A percentile compares a stretch with the other conserved stretches of the same genome.
These are phyloP conservation scores for Suhomyces pyralidae DNA, from an alignment of 805 yeast species.

Conservation along the genomic window DNA sequence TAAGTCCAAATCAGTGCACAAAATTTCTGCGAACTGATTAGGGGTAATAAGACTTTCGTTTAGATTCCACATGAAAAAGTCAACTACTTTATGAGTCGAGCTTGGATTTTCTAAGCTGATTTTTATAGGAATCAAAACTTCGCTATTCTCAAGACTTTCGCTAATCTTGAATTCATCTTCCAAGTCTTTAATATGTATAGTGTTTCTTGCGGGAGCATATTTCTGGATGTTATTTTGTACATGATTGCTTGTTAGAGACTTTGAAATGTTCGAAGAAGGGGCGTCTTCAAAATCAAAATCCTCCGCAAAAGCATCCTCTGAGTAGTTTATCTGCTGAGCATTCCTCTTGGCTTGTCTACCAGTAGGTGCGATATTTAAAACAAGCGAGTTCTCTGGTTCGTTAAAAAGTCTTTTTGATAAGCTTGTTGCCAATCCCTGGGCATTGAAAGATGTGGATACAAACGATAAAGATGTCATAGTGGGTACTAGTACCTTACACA, in stretches of 20 bases:
- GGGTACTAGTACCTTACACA: neutral
- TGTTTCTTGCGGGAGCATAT: constrained; percentile 22
- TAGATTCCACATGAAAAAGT: constrained; percentile 72
- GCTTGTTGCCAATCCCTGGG: constrained; percentile 81
- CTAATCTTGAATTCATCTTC: constrained; percentile 20
- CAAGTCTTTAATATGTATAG: constrained; percentile 20
- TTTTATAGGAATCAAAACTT: constrained; percentile 62
- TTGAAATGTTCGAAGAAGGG: constrained; percentile 15
- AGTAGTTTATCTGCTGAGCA: constrained; percentile 72
- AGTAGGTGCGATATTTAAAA: constrained; percentile 64
- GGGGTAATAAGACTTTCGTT: constrained; percentile 67
- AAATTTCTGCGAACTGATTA: constrained; percentile 66
- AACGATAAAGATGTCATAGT: constrained; percentile 14
- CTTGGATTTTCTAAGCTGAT: constrained; percentile 58
- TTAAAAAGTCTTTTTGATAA: constrained; percentile 63
- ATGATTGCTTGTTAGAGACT: constrained; percentile 26
- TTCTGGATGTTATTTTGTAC: constrained; percentile 33
- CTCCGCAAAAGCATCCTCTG: constrained; percentile 32
- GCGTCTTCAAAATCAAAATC: constrained; percentile 26
- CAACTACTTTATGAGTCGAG: constrained; percentile 48
- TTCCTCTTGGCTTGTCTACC: constrained; percentile 74
- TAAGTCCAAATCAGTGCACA: constrained; percentile 81
- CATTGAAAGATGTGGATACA: constrained; percentile 34
- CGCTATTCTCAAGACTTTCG: constrained; percentile 33
- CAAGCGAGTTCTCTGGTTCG: constrained; percentile 69